Base-by-base conservation (phyloP, 768 basidiomycete species). In the Sporobolomyces phaffii region DNA sequence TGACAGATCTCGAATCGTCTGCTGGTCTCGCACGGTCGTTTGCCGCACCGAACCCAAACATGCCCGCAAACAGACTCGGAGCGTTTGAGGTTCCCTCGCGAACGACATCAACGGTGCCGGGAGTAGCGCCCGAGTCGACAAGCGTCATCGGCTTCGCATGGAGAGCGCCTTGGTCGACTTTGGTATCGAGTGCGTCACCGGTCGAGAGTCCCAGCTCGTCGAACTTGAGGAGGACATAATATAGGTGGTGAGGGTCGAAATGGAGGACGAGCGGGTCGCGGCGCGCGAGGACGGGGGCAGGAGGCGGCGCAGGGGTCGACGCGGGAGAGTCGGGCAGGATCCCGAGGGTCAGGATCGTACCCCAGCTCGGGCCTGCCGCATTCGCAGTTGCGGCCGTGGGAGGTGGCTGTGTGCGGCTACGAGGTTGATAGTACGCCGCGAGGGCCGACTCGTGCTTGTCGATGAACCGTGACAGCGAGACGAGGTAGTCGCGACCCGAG, bases 141-240 rank as follows among this genome's bases (percentile, higher is more conserved):
- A 88, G 88, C 77, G 82, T 86, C 81, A 87, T 86, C 20, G 89
- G 89, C 45, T 87, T 83, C 18, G 64, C 65, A 26, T 34, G 34
- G 36, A 5, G 15, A 50, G 86, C 86, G 13, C 89, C 88, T 67
- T 79, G 82, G 73, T 86, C 84, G 58, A 91, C 80, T 26, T 82
- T 83, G 67, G 88, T 84, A 76, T 94, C 91, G 65, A 94, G 82
- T 34, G 86, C 83, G 60, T 90, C 91, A 59, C 90, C 83, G 60
- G 85, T 80, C 1, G 63, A n/a, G 53, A 89, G 78, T n/a, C 85
- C 87, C 34, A 89, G 77, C 9, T 85, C 89, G 77, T 94, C 90
- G 68, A 92, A 82, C 48, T 90, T 86, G 78, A 92, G 87, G 64
- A 94, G 82, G 66, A 90, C 78, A 79, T 93, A 94, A 82, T 89